Evolutionary conservation across 371 early-diverging fungal genomes (phyloP), one percentile per base, ranked within the genome.

Genomic region (Mortierella sp.): DNA sequence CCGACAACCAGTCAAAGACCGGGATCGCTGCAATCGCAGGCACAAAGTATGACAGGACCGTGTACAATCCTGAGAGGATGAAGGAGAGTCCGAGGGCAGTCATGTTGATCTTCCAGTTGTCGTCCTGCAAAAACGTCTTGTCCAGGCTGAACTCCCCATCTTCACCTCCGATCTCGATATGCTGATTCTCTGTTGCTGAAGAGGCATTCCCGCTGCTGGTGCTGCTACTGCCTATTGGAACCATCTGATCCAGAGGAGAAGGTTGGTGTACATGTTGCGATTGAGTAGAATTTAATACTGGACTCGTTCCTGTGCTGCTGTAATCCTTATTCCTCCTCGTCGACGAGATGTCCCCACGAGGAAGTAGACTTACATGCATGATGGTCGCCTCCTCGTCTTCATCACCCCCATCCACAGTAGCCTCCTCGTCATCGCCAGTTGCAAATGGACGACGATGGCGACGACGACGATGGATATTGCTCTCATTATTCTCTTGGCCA

Each of bases 21-120:
- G 92, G 92, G 23, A 93, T 67, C 0, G 85, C 72, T 1, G 82
- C 78, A 19, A 92, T 66, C 2, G 80, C 70, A 0, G 93, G 93
- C 51, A 86, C 80, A 54, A 91, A 87, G 59, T 91, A 88, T 0
- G 87, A 83, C 6, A 87, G 56, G 2, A 93, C 58, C 0, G 93
- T 92, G 50, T 93, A 93, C 2, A 80, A 19, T 0, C 88, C 89
- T 1, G 91, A 90, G 2, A 87, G 17, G 1, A 72, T 50, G 56
- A 93, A 93, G 0, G 93, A 86, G 7, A 72, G 50, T 0, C 85
- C 56, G 15, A 92, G 49, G 0, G 85, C 83, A 7, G 70, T 68
- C 52, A 89, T 75, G 63, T 93, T 93, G 46, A 82, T 58, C 1
- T 62, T 56, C 93, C 93, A 92, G 19, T 69, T 82, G 53, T 84